phyloP scores from a whole-genome alignment of 148 eudicot genomes.

The Oxyria digyna region DNA sequence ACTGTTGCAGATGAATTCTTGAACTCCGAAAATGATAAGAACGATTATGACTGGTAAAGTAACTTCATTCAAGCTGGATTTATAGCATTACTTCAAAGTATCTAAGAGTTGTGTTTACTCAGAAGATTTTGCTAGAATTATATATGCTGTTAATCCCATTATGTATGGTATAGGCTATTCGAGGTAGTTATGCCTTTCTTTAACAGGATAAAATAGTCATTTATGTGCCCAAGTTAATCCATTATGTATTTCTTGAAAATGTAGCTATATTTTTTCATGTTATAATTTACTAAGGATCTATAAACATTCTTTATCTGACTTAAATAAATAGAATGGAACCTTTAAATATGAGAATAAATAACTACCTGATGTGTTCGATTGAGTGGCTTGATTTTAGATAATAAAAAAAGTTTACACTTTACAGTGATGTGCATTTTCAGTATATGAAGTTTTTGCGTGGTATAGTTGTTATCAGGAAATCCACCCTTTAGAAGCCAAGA shows the following conservation, averaged over 20 bases:
- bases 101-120: neutral
- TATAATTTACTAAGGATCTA: neutral
- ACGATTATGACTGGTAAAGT: slow-evolving; percentile 89
- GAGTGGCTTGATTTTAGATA: neutral
- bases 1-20: slow-evolving; percentile 73
- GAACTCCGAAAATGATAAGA: slow-evolving; percentile 76
- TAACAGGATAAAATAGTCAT: neutral
- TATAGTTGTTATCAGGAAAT: neutral
- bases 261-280: neutral
- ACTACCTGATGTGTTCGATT: neutral
- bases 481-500: neutral
- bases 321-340: too few relatives aligned
- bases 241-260: neutral
- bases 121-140: neutral
- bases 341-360: too few relatives aligned
- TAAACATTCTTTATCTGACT: neutral
- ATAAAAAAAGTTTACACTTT: neutral
- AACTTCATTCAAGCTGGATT: slow-evolving; percentile 5
- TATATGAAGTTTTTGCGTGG: neutral
- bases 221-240: neutral
- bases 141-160: neutral
- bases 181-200: neutral
- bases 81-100: neutral
- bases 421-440: neutral
- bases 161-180: neutral